Conservation (phyloP, 2,329 filamentous ascomycete species). For the Pezicula radicicola region DNA sequence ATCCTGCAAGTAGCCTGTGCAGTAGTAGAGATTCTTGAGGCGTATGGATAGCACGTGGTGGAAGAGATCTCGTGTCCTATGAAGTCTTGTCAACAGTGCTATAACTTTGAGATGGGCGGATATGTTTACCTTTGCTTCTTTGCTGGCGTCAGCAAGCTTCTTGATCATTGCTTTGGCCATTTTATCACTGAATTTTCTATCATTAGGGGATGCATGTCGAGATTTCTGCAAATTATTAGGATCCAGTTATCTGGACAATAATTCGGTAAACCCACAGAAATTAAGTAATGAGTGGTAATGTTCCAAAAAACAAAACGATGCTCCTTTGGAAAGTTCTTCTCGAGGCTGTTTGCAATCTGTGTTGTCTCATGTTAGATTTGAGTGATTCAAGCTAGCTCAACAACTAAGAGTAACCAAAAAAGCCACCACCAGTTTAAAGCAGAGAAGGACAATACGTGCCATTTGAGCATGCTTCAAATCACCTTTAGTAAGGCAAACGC, state of each 20-base stretch:
- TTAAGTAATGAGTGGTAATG: conserved; percentile 26
- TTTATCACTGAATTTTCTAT: conserved; percentile 24
- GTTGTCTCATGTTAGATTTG: too few relatives aligned
- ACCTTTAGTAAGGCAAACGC: conserved; percentile 25
- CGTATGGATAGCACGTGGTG: conserved; percentile 27
- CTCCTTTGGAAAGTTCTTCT: conserved; percentile 28
- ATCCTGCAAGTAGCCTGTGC: conserved; percentile 22
- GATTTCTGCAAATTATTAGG: conserved; percentile 18
- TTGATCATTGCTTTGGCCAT: conserved; percentile 24
- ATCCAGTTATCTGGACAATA: neutral
- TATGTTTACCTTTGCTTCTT: conserved; percentile 21
- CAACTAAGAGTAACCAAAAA: too few relatives aligned
- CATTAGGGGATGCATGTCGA: conserved; percentile 19
- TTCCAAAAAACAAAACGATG: conserved; percentile 31
- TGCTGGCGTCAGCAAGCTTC: conserved; percentile 28
- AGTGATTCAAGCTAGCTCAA: too few relatives aligned
- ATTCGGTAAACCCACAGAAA: conserved; percentile 19
- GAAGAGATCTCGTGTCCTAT: conserved; percentile 23
- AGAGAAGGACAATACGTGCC: conserved; percentile 11
- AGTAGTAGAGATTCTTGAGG: conserved; percentile 30
- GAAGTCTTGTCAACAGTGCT: neutral
- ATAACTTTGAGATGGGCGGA: neutral
- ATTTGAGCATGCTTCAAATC: conserved; percentile 30
- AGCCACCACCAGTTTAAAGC: neutral
- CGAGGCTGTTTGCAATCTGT: conserved; percentile 29